A percentile compares a stretch with the other conserved stretches of the same genome.
Conservation (phyloP, 2,329 filamentous ascomycete species). For the Aspergillus pseudoterreus region DNA sequence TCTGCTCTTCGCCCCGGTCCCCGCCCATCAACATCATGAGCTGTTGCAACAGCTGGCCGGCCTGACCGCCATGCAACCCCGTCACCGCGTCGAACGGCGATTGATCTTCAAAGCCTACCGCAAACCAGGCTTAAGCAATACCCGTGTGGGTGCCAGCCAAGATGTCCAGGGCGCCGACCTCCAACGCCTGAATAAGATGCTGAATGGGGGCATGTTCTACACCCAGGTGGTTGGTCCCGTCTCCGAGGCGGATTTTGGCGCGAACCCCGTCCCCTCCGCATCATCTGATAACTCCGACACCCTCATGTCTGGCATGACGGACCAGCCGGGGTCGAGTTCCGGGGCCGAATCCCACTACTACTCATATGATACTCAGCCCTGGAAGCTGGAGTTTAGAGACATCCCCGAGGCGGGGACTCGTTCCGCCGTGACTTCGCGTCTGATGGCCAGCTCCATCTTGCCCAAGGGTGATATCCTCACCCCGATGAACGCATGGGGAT, state of each 20-base stretch:
- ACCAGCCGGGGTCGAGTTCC: background rate
- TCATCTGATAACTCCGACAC: slow-evolving; percentile 30
- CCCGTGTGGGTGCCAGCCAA: slow-evolving; percentile 42
- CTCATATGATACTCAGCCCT: slow-evolving; percentile 35
- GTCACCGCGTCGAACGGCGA: slow-evolving; percentile 51
- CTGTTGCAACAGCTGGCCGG: slow-evolving; percentile 60
- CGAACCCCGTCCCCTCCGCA: slow-evolving; percentile 6
- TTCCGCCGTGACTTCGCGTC: slow-evolving; percentile 51
- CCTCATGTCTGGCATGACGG: slow-evolving; percentile 24
- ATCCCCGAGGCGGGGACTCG: slow-evolving; percentile 51
- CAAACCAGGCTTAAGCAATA: slow-evolving; percentile 40
- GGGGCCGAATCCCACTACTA: slow-evolving; percentile 17
- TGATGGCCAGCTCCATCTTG: slow-evolving; percentile 48
- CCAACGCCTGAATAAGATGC: slow-evolving; percentile 45
- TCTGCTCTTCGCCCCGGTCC: slow-evolving; percentile 58
- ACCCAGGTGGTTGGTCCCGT: slow-evolving; percentile 49
- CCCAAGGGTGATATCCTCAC: slow-evolving; percentile 48
- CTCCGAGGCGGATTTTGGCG: slow-evolving; percentile 34
- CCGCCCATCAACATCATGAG: slow-evolving; percentile 55
- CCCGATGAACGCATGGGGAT: slow-evolving; percentile 52
- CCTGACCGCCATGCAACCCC: slow-evolving; percentile 59
- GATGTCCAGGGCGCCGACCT: slow-evolving; percentile 42
- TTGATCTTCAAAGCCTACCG: slow-evolving; percentile 56
- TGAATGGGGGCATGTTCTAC: slow-evolving; percentile 52
- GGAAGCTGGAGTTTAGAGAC: slow-evolving; percentile 48